Evolutionary conservation across 73 alveolate species (phyloP).

Genomic region (Urostyla sp.): DNA sequence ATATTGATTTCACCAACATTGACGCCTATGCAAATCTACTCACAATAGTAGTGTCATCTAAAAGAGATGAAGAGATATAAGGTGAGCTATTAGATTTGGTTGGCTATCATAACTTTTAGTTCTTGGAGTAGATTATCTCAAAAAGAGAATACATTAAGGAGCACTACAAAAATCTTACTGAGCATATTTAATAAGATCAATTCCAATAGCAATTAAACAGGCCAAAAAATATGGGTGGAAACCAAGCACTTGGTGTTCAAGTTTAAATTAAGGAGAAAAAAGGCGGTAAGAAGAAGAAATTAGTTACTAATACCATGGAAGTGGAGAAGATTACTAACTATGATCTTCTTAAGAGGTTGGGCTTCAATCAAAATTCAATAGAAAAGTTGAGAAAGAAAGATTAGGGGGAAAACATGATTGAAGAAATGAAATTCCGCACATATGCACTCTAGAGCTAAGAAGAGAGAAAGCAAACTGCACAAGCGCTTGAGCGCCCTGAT

Average conservation of each 20-base stretch:
- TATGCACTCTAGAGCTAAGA: conserved; percentile 7
- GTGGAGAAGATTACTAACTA: conserved; percentile 36
- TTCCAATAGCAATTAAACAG: conserved; percentile 1
- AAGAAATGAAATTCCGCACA: not conserved
- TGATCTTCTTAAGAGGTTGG: conserved; percentile 71
- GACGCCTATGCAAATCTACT: conserved; percentile 59
- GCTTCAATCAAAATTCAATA: conserved; percentile 62
- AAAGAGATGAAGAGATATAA: conserved; percentile 67
- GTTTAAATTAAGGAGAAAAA: conserved; percentile 48
- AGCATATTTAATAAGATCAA: conserved; percentile 48
- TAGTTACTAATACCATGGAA: not conserved
- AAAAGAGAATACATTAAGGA: conserved; percentile 58
- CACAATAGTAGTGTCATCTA: conserved; percentile 25
- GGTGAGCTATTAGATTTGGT: conserved; percentile 68
- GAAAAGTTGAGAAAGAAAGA: conserved; percentile 70
- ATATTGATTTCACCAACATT: conserved; percentile 27
- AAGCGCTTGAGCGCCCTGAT: conserved; percentile 44
- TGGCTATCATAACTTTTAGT: conserved; percentile 74
- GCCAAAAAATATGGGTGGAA: conserved; percentile 42
- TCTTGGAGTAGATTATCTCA: conserved; percentile 60
- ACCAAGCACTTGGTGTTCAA: conserved; percentile 40
- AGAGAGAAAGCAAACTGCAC: conserved; percentile 13
- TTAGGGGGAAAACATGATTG: conserved; percentile 51
- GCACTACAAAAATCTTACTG: conserved; percentile 25
- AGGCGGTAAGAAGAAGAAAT: conserved; percentile 56